A percentile compares a stretch with the other conserved stretches of the same genome.
Conservation (phyloP, 2,329 filamentous ascomycete genomes). For the Neophaeococcomyces aloes region DNA sequence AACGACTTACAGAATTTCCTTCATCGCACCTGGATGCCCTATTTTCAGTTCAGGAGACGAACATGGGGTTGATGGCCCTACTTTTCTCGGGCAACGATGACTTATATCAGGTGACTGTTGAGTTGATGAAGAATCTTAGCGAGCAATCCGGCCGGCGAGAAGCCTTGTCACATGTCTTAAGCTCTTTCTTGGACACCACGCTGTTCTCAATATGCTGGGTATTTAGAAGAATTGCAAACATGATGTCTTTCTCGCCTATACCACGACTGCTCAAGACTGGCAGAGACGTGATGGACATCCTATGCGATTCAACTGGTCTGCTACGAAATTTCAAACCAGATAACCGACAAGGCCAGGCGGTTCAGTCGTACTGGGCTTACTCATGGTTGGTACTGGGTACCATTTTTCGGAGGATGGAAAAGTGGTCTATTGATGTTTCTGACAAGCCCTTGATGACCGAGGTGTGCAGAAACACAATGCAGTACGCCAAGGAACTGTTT, state of each 20-base stretch:
- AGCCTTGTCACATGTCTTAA: constrained; percentile 51
- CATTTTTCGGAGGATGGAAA: constrained; percentile 72
- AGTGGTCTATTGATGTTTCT: constrained; percentile 60
- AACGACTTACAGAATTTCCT: constrained; percentile 67
- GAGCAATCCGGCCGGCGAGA: constrained; percentile 54
- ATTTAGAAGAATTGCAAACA: constrained; percentile 44
- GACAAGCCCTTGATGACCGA: constrained; percentile 75
- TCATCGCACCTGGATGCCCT: constrained; percentile 57
- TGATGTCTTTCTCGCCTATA: constrained; percentile 50
- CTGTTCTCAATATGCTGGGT: constrained; percentile 48
- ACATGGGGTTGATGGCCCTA: constrained; percentile 64
- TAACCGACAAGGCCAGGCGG: constrained; percentile 51
- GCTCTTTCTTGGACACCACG: constrained; percentile 45
- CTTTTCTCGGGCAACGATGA: constrained; percentile 71
- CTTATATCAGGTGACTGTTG: constrained; percentile 68
- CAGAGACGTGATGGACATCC: constrained; percentile 51
- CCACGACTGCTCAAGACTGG: constrained; percentile 51
- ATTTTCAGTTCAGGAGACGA: constrained; percentile 56
- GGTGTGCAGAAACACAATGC: constrained; percentile 90
- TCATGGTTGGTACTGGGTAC: constrained; percentile 73
- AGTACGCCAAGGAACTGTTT: constrained; percentile 77
- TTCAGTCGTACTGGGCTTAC: constrained; percentile 71
- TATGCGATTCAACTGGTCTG: constrained; percentile 55
- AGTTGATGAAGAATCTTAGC: constrained; percentile 73
- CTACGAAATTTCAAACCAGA: constrained; percentile 46